Base-by-base conservation (phyloP, 2,329 filamentous ascomycete species). In the Pseudopithomyces maydicus region DNA sequence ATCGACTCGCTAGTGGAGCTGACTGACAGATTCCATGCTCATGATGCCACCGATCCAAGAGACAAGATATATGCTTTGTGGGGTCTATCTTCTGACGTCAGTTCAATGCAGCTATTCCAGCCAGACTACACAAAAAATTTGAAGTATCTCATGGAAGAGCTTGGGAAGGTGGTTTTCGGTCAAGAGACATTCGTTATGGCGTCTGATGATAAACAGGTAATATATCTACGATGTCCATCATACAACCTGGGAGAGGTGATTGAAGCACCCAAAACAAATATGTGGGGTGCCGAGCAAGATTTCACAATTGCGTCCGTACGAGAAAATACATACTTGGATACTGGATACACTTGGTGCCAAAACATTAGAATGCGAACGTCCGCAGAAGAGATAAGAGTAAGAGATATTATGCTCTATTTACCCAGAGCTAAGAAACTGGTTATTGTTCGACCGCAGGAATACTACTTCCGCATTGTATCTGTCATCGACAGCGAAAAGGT, bases 1-100 rank as follows among this genome's bases (percentile, higher is more conserved):
- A 48, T 57, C 14, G 33, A 42, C 14, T 33, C 54, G 6, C 23
- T 59, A 11, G 33, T 15, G 15, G 32, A 54, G 23, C 49, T 59
- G 15, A 35, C 56, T n/a, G 57, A 59, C 32, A 56, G 42, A 17
- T 59, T 48, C 19, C 55, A 55, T 33, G 20, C 42, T 3, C 46
- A 55, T 14, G 43, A 55, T 20, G 55, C 54, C 42, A 48, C 46
- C 29, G 44, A 57, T 23, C 41, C 49, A 1, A 45, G 33, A n/a
- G 58, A 57, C 17, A 57, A 57, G 46, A 45, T 60, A 11, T 60
- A 52, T 35, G 50, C 52, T 20, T 42, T 60, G 15, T 52, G 56
- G 36, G 52, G 55, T 1, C 35, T 52, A 12, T 53, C 11, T 29
- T 53, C 50, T 5, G 50, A 53, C 12, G 45, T 39, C 29, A 2